Base-by-base conservation (phyloP, 139 green algal species). In the Chlorella ohadii region DNA sequence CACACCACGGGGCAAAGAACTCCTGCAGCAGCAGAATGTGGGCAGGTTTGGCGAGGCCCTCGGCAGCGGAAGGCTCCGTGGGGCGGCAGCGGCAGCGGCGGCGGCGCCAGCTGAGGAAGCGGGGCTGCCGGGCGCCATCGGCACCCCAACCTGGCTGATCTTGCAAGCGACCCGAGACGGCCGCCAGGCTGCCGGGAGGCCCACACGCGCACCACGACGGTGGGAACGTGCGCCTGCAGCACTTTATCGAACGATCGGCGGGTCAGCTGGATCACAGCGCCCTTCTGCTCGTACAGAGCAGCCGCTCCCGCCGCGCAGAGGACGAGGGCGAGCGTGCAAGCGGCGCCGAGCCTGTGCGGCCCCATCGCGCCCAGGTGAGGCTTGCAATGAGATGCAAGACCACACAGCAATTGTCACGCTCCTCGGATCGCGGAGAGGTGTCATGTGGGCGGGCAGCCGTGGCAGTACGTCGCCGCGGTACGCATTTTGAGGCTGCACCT, bases 1-100 rank as follows among this genome's bases (percentile, higher is more conserved):
- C 83, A 38, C 86, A 91, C 86, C 80, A 85, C 3, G 80, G 80
- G 0, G 80, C 80, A 25, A 73, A 85, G 36, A 85, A 85, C 80
- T 85, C 80, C 63, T 83, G 78, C 63, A 41, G 51, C n/a, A 41
- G 44, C 34, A 27, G 25, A 16, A 19, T 2, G 41, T 27, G 39
- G 23, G n/a, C 6, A 38, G 25, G 12, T 20, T 0, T 1, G 22
- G 9, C 27, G 28, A 3, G 16, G 47, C 17, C 28, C 9, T 4
- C 75, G 56, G 56, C 25, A 25, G 39, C 68, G 39, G 70, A 4
- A 36, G 61, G 61, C 61, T 31, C 7, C 20, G 61, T 12, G 15
- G 57, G 9, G 38, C 68, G 68, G 22, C 68, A 25, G 68, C 68
- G 34, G 38, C 22, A 19, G 38, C 17, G 64, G 5, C n/a, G 64